Conservation (phyloP, 2,329 filamentous ascomycete genomes). For the Thermothelomyces thermophilus region DNA sequence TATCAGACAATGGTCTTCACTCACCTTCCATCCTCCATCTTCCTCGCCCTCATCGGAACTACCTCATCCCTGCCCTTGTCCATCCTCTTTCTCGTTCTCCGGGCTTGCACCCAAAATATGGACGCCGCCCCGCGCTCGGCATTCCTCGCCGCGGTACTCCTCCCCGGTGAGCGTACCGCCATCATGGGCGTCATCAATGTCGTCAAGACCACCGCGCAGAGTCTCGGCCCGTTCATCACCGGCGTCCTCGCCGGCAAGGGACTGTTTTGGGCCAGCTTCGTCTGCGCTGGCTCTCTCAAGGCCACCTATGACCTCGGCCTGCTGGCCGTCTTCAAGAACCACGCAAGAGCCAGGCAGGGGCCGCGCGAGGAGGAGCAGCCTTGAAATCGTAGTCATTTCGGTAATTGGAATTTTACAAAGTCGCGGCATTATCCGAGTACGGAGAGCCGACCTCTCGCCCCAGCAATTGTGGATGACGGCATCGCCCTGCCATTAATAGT, state of each 20-base stretch:
- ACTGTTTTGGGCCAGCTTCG: slow-evolving; percentile 46
- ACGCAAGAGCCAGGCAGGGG: not conserved
- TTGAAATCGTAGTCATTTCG: too few species aligned
- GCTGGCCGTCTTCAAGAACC: not conserved
- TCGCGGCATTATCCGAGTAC: too few species aligned
- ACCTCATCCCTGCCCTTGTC: slow-evolving; percentile 38
- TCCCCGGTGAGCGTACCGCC: slow-evolving; percentile 60
- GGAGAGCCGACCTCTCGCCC: too few species aligned
- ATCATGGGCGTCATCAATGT: slow-evolving; percentile 66
- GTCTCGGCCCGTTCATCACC: slow-evolving; percentile 55
- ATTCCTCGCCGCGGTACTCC: slow-evolving; percentile 60
- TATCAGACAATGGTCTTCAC: slow-evolving; percentile 57
- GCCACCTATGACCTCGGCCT: slow-evolving; percentile 48
- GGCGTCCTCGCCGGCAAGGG: slow-evolving; percentile 52
- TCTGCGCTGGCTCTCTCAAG: slow-evolving; percentile 57
- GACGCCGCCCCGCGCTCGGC: slow-evolving; percentile 64
- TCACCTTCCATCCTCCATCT: slow-evolving; percentile 54
- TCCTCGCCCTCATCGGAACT: slow-evolving; percentile 53
- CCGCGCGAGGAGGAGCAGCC: too few species aligned
- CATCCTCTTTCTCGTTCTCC: slow-evolving; percentile 53
- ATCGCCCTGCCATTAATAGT: too few species aligned
- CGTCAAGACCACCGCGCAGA: slow-evolving; percentile 59
- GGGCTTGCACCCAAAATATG: slow-evolving; percentile 60
- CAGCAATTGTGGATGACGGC: too few species aligned
- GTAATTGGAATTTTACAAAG: too few species aligned